Base-by-base conservation (phyloP, 1,284 basidiomycete species). In the Wolfiporia cocos region DNA sequence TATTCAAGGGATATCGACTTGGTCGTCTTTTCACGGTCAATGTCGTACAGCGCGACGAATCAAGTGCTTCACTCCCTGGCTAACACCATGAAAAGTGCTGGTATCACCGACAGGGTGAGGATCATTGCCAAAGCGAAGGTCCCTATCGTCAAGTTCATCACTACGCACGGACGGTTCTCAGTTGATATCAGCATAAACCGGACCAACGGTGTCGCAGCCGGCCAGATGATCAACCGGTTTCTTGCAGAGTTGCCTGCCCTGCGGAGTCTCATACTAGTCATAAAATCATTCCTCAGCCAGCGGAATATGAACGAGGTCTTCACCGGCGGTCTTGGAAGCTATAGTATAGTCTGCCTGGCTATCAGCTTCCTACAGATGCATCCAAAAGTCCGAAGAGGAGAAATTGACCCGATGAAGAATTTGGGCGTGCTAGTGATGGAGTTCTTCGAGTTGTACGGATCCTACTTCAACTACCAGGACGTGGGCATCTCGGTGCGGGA, bases 291-390 rank as follows among this genome's bases (percentile, higher is more conserved):
- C 62, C 73, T 99, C 43, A 78, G 76, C 50, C 92, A 97, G 59
- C 73, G 95, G 29, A 82, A 80, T 20, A 91, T 98, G 91, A 98
- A 97, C 62, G 95, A 99, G 64, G 95, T 98, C 11, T 98, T 86
- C 62, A 90, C 87, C 0, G 95, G 96, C 9, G 95, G 96, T 0
- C 65, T 99, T 14, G 94, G 95, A 7, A 92, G 88, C 58, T 99
- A 97, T 62, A 86, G 87, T 49, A 91, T 97, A 50, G 93, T 97
- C 42, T 95, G 92, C 60, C 66, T 98, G 46, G 92, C 87, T 11
- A 80, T 98, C 53, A 92, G 82, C 59, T 98, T 98, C 62, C 68
- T 99, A 36, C 95, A 98, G 70, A 86, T 97, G 70, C 95, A 99
- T 61, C 96, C 95, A 1, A 96, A 95, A 62, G 79, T 99, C 47